Base-by-base conservation (phyloP, 2,329 filamentous ascomycete species). In the Thelonectria blattea region DNA sequence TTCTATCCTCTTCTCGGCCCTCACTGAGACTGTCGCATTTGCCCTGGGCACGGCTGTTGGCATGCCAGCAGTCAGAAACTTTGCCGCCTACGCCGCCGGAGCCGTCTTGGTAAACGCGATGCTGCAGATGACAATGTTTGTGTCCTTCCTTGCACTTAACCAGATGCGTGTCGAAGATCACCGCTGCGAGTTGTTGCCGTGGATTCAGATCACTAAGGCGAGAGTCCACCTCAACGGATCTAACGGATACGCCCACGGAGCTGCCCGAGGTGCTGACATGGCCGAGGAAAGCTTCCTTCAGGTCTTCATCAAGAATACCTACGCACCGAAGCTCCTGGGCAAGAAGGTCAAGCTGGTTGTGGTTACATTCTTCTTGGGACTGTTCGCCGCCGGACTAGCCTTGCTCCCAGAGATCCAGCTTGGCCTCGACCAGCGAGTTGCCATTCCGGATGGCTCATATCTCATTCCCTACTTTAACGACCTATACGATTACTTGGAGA, bases 1-100 rank as follows among this genome's bases (percentile, higher is more conserved):
- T 2, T 98, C 94, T 1, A 98, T 99, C 55, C 84, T 99, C 17
- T 88, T 99, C 42, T 98, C 95, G 9, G 94, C 93, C n/a, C 83
- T 91, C 34, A 97, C 94, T 0, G 95, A 99, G 75, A 99, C 94
- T 0, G 88, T 93, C 22, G 93, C 94, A 2, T 99, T 99, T 75
- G 90, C 93, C 2, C 84, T 99, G 11, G 95, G 95, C 12, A 91
- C 92, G 43, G 94, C 95, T 62, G 96, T 97, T 7, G 93, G 93
- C 50, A 99, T 99, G 95, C 95, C 96, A 15, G 95, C 95, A 2
- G 96, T 99, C 45, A 88, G 93, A 64, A 99, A 99, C 76, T 99
- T 99, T 77, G 96, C 95, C 15, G 89, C 94, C 3, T 99, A 99
- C 73, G 95, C 95, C 12, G 93, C 95, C 2, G 95, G 95, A 52